Base-by-base conservation (phyloP, 495 filamentous ascomycete species). In the Halenospora varia region DNA sequence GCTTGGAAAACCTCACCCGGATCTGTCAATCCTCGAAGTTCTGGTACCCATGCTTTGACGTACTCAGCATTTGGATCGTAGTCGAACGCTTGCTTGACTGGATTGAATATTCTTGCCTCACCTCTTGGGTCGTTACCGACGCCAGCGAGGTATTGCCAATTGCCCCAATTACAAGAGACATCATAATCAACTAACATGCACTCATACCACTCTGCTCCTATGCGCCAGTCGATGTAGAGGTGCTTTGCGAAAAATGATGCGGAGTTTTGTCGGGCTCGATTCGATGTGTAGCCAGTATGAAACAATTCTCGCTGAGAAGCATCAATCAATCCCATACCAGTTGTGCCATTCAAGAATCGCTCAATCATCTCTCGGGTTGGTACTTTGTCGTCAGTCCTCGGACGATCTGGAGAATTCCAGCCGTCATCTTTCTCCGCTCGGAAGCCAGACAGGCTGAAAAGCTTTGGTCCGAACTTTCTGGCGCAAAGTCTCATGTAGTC, bases 201-300 rank as follows among this genome's bases (percentile, higher is more conserved):
- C 66, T 90, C 88, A 66, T 89, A 90, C 86, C 86, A 91, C 67
- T 91, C 88, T 2, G 85, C 87, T 3, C 88, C 88, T 22, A 88
- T 71, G 8, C 86, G 77, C 88, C 88, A 91, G 72, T 89, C 88
- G 23, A 91, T 77, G n/a, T 75, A 71, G 10, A 89, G 72, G 59
- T 88, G 84, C 60, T 87, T 88, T 11, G 85, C 66, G n/a, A 89
- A 72, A 66, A 86, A 90, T 25, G 75, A 81, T 0, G 84, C 87
- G 13, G 86, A 82, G 57, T 90, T 89, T 69, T 89, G 87, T 18
- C 88, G 74, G 0, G 84, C 79, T 0, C 87, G 77, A 65, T 89
- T 89, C 6, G 79, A 83, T 1, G 86, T 88, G 64, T 89, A 89
- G 8, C 87, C 87, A 0, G 87, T 89, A 39, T 83, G 76, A 53